These are phyloP conservation scores for Thelonectria blattea DNA, from an alignment of 2,329 filamentous ascomycete genomes.

Conservation along the genomic window DNA sequence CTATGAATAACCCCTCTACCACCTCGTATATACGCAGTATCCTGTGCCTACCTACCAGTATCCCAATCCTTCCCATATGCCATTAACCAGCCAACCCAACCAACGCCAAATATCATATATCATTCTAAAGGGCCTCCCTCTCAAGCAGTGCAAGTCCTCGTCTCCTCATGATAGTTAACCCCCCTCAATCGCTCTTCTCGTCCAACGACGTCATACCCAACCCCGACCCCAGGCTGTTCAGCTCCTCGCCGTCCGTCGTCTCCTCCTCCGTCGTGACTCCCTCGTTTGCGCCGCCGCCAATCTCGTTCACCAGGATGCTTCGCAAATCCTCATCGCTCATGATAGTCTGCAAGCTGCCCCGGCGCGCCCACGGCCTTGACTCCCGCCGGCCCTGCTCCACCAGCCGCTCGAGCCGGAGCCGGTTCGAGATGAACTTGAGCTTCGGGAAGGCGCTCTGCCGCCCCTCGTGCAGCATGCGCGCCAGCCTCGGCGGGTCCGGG, in stretches of 20 bases:
- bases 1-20: too few species aligned
- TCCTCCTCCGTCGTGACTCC: conserved; percentile 45
- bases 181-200: conserved; percentile 26
- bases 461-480: conserved; percentile 88
- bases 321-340: conserved; percentile 65
- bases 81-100: not conserved
- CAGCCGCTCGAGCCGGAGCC: conserved; percentile 79
- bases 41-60: not conserved
- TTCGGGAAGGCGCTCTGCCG: conserved; percentile 91
- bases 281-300: conserved; percentile 23
- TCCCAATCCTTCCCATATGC: not conserved
- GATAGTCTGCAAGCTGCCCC: conserved; percentile 64
- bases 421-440: conserved; percentile 87
- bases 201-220: conserved; percentile 38
- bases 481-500: conserved; percentile 75
- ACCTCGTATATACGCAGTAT: not conserved
- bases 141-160: not conserved
- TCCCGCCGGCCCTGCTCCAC: conserved; percentile 65
- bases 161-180: not conserved
- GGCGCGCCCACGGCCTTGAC: conserved; percentile 54
- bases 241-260: conserved; percentile 42
- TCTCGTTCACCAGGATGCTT: conserved; percentile 52
- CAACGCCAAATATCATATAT: not conserved
- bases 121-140: conserved; percentile 5
- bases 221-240: conserved; percentile 28